Base-by-base conservation (phyloP, 345 rosid species). In the Trapa incisa region DNA sequence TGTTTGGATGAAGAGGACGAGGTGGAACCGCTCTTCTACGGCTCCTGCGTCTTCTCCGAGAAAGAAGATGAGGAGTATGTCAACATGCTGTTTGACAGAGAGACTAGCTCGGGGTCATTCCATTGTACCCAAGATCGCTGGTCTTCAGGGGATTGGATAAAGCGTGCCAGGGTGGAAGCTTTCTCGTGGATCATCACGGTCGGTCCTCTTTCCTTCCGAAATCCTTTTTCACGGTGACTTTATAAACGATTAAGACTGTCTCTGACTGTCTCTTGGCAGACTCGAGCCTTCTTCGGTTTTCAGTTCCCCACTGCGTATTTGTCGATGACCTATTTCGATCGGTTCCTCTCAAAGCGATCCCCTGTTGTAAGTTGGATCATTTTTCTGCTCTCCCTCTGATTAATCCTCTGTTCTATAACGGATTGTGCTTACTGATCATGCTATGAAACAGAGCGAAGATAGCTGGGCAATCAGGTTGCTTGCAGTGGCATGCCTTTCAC, bases 401-500 rank as follows among this genome's bases (percentile, higher is more conserved):
- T 58, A 29, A 58, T 32, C 9, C 1, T 37, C 37, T 45, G 13
- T 33, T 58, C 38, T n/a, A 2, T 58, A 1, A 2, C 3, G 38
- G 63, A 10, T 32, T 35, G 64, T 45, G 29, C 48, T 16, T 10
- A 2, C 37, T 29, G 17, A 0, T 13, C 42, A 2, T 36, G 56
- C 15, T 45, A 1, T 45, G 48, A 45, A 7, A 11, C 61, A 80
- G 80, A 67, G 61, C 62, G 84, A 82, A 58, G 80, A 81, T 62
- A 77, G 79, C 47, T 84, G 91, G 94, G 79, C 77, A 68, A 73
- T 78, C n/a, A 79, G 73, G 52, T 72, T 88, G 16, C 69, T 81
- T 2, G 80, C 87, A 35, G 79, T 86, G 68, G 86, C 91, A 45
- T 86, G 91, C 67, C 78, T 88, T 33, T 84, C 91, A 4, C 61